A percentile compares a stretch with the other conserved stretches of the same genome.
These are phyloP conservation scores for Debaryomyces udenii DNA, from an alignment of 1,139 yeast species.

Conservation along the genomic window DNA sequence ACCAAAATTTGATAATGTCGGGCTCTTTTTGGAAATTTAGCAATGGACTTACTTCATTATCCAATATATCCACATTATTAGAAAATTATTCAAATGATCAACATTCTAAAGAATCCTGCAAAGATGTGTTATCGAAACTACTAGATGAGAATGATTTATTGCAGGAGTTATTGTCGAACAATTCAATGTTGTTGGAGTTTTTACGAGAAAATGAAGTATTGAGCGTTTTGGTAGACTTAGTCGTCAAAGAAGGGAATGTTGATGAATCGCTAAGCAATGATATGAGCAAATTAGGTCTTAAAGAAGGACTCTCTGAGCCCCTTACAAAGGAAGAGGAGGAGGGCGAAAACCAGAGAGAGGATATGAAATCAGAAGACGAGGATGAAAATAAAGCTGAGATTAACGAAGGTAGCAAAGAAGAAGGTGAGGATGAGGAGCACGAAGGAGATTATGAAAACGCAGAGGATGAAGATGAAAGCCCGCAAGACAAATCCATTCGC, in stretches of 20 bases:
- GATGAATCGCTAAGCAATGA: constrained; percentile 14
- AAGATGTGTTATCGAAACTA: constrained; percentile 58
- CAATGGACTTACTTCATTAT: constrained; percentile 76
- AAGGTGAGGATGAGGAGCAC: constrained; percentile 14
- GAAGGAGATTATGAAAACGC: constrained; percentile 21
- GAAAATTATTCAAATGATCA: constrained; percentile 49
- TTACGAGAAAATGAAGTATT: constrained; percentile 74
- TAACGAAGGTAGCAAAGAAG: constrained; percentile 19
- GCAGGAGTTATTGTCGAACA: constrained; percentile 82
- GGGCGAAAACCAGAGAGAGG: constrained; percentile 6
- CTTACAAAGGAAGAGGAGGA: constrained; percentile 12
- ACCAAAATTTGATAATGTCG: constrained; percentile 48
- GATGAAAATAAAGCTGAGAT: constrained; percentile 18
- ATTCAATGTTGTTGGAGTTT: constrained; percentile 78
- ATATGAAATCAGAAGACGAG: constrained; percentile 5
- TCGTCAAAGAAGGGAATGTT: constrained; percentile 51
- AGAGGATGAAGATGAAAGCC: constrained; percentile 34
- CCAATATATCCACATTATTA: constrained; percentile 73
- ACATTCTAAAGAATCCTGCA: constrained; percentile 28
- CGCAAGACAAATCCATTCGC: constrained; percentile 60
- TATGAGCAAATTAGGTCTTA: constrained; percentile 10
- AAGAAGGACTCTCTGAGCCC: too few species aligned
- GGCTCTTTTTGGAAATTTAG: constrained; percentile 93
- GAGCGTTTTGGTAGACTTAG: constrained; percentile 64
- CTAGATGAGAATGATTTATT: constrained; percentile 85